Conservation (phyloP, 2,329 filamentous ascomycete species). For the Fusarium sulawesiense region DNA sequence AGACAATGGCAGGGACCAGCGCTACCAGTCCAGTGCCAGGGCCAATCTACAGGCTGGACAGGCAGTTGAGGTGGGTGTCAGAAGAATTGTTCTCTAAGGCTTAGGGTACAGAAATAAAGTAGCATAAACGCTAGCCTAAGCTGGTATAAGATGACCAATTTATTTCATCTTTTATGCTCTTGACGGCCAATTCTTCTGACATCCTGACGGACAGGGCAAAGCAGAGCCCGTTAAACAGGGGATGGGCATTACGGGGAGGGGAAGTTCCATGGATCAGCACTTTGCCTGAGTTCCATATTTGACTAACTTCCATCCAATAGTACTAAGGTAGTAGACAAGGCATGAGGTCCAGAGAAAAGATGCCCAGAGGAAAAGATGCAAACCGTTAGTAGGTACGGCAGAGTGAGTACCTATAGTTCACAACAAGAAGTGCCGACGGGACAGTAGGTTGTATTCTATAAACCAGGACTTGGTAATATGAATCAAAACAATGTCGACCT, state of each 20-base stretch:
- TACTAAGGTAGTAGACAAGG: neutral
- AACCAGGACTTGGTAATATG: neutral
- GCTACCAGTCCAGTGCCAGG: constrained; percentile 10
- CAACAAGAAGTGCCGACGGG: neutral
- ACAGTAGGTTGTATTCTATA: neutral
- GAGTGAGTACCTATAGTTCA: neutral
- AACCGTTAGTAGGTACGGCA: neutral
- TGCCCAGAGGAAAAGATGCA: neutral
- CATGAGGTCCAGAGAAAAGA: neutral
- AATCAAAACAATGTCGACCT: neutral
- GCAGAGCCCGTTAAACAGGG: neutral
- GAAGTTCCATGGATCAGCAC: constrained; percentile 23
- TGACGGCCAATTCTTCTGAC: too few relatives aligned
- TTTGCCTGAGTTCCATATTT: constrained; percentile 15
- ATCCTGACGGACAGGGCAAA: neutral
- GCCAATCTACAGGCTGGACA: constrained; percentile 1
- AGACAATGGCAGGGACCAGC: constrained; percentile 5
- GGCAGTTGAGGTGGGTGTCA: too few relatives aligned
- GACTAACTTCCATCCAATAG: neutral
- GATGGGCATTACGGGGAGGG: constrained; percentile 14
- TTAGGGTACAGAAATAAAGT: too few relatives aligned
- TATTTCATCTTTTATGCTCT: too few relatives aligned
- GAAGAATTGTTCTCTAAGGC: too few relatives aligned
- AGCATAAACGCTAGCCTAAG: too few relatives aligned
- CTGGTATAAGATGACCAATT: too few relatives aligned